Base-by-base conservation (phyloP, 129 eudicot species). In the Arctium minus region DNA sequence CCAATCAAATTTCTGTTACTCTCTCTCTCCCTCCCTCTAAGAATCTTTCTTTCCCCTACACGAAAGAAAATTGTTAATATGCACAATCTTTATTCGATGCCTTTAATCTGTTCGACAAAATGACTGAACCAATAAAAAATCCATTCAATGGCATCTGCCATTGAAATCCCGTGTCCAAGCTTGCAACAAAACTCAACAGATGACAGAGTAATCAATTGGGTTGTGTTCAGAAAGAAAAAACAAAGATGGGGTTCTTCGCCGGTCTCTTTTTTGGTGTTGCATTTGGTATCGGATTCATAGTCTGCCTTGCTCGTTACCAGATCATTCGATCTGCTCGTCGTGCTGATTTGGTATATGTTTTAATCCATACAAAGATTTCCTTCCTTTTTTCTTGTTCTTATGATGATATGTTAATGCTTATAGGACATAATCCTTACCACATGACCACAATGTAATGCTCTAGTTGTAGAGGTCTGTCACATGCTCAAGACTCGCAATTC, bases 201-300 rank as follows among this genome's bases (percentile, higher is more conserved):
- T 44, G 56, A 81, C 62, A 68, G n/a, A 68, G 33, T 79, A 79
- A 64, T 48, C 64, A 13, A 46, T 71, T 36, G 42, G 32, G 56
- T 73, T 44, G 44, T 62, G 48, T 84, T 84, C 67, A 38, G 6
- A 78, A 79, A 73, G 33, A 17, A 77, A n/a, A 71, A 70, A 70
- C 76, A 71, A 56, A 17, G 12, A 89, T 89, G 92, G 85, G 88
- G 29, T 88, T 95, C 84, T 8, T 87, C 29, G 67, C 84, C 0
- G 97, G 93, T 62, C 82, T 91, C 33, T 48, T 92, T 72, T 40
- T 95, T 35, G 98, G 98, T 69, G 76, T 93, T 65, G 91, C 90
- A 33, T 73, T 88, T 18, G 98, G 97, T 35, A 44, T 95, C 46
- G 89, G 86, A 44, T 83, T 95, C 78, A 91, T 95, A 48, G 42